Evolutionary conservation across 2,329 filamentous ascomycete species (phyloP).

Genomic region (Fusarium multiceps): DNA sequence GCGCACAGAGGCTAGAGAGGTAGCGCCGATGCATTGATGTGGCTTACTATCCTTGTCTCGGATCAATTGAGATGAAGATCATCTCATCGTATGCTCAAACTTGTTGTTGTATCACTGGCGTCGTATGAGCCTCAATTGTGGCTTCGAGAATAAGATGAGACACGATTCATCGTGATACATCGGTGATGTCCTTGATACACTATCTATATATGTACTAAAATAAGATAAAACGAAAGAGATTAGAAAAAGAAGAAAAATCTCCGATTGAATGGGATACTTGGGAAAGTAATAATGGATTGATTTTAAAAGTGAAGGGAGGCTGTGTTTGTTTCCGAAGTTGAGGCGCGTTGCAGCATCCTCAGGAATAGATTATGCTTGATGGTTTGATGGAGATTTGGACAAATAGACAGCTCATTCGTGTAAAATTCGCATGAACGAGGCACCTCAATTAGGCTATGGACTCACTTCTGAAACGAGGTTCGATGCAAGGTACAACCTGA

Average conservation of each 20-base stretch:
- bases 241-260: conserved; percentile 11
- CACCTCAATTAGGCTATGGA: conserved; percentile 14
- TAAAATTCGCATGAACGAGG: conserved; percentile 16
- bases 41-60: conserved; percentile 15
- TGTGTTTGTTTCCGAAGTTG: conserved; percentile 30
- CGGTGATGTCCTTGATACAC: conserved; percentile 1
- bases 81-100: background rate
- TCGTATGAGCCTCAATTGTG: background rate
- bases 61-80: conserved; percentile 29
- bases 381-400: background rate
- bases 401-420: conserved; percentile 11
- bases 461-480: conserved; percentile 33
- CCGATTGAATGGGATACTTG: background rate
- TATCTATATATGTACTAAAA: background rate
- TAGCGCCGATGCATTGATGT: conserved; percentile 20
- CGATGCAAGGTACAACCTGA: conserved; percentile 10
- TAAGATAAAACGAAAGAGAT: background rate
- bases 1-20: background rate
- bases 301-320: conserved; percentile 5
- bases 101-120: background rate
- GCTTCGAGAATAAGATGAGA: conserved; percentile 4
- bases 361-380: conserved; percentile 38
- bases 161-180: conserved; percentile 4
- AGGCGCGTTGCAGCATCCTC: conserved; percentile 30
- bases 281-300: conserved; percentile 11